These are phyloP conservation scores for Ophiostoma fasciatum DNA, from an alignment of 2,329 filamentous ascomycete species.

Conservation along the genomic window DNA sequence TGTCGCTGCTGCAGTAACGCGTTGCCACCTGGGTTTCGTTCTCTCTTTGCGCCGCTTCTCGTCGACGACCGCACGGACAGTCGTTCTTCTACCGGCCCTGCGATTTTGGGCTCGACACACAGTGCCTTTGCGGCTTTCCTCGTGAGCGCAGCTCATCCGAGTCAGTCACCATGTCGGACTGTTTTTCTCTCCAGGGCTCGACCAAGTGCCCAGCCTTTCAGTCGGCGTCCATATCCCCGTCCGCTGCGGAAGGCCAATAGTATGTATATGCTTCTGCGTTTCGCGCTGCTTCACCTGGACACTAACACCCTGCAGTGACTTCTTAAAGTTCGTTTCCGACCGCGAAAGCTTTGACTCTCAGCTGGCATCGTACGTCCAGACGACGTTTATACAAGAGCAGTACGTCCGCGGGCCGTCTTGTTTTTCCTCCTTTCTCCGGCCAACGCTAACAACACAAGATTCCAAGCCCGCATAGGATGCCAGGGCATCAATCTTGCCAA, in stretches of 20 bases:
- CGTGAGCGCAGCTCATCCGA: no score
- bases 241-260: constrained; percentile 16
- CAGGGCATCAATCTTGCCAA: constrained; percentile 61
- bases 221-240: constrained; percentile 52
- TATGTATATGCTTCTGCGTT: background rate
- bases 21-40: no score
- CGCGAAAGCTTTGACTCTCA: constrained; percentile 62
- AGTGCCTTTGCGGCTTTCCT: no score
- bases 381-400: constrained; percentile 64
- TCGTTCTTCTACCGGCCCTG: no score
- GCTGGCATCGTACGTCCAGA: constrained; percentile 57
- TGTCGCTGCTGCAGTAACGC: no score
- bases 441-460: constrained; percentile 37
- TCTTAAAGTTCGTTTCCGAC: constrained; percentile 69
- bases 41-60: no score
- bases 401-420: constrained; percentile 28
- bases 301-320: constrained; percentile 45
- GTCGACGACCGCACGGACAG: no score
- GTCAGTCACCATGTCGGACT: constrained; percentile 16
- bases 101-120: no score
- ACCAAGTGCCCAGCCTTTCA: constrained; percentile 58
- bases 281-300: background rate
- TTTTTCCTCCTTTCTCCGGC: background rate
- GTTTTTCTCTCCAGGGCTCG: constrained; percentile 58
- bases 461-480: constrained; percentile 69